These are phyloP conservation scores for Malassezia japonica DNA, from an alignment of 1,284 basidiomycete species.

Conservation along the genomic window DNA sequence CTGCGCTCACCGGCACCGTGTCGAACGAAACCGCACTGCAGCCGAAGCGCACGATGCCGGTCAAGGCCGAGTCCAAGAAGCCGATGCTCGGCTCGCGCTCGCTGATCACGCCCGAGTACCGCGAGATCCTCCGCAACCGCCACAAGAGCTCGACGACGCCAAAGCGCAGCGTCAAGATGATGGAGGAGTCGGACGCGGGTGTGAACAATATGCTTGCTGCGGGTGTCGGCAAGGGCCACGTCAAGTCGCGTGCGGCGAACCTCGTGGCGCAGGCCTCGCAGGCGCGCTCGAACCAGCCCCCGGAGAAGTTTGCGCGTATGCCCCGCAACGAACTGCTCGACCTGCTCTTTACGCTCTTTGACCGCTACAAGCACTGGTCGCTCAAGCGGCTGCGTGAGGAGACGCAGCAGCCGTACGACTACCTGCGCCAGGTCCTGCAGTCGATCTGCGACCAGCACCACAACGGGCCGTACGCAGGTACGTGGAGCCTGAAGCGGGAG, in stretches of 20 bases:
- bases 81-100: slow-evolving; percentile 28
- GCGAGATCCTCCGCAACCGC: slow-evolving; percentile 50
- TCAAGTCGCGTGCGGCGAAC: slow-evolving; percentile 26
- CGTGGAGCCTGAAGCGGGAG: slow-evolving; percentile 49
- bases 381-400: slow-evolving; percentile 68
- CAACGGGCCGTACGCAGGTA: slow-evolving; percentile 57
- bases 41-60: slow-evolving; percentile 18
- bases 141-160: slow-evolving; percentile 49
- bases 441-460: slow-evolving; percentile 73
- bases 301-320: slow-evolving; percentile 73
- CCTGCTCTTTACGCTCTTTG: slow-evolving; percentile 69
- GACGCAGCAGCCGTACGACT: slow-evolving; percentile 81
- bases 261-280: slow-evolving; percentile 5
- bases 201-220: slow-evolving; percentile 48
- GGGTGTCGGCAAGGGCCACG: slow-evolving; percentile 31
- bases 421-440: slow-evolving; percentile 73
- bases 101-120: slow-evolving; percentile 48
- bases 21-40: slow-evolving; percentile 42
- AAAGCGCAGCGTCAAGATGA: slow-evolving; percentile 50
- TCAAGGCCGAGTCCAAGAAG: slow-evolving; percentile 15
- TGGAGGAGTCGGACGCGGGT: slow-evolving; percentile 48
- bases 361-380: slow-evolving; percentile 69
- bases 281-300: slow-evolving; percentile 4
- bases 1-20: slow-evolving; percentile 32
- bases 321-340: slow-evolving; percentile 81